Evolutionary conservation across 257 asterid species (phyloP), one percentile per base, ranked within the genome.

Genomic region (Nicotiana tomentosiformis): DNA sequence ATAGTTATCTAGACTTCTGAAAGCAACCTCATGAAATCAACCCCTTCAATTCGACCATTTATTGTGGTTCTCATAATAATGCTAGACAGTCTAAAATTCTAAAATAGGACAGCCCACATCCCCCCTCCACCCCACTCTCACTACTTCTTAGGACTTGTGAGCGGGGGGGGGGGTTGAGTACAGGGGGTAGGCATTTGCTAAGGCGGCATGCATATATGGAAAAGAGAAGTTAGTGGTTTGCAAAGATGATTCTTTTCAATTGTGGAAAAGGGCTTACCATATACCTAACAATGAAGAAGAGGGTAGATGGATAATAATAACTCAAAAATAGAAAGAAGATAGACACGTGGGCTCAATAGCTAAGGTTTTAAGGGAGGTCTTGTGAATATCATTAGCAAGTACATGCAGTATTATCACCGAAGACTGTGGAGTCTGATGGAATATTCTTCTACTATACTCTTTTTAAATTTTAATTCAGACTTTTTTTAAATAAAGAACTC

Each of bases 151-250:
- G 57, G 72, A 78, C 67, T 11, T 57, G 56, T 29, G 4, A n/a
- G n/a, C n/a, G n/a, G n/a, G n/a, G n/a, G 81, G 66, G 82, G 78
- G 81, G 51, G 76, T 53, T 5, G 83, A 58, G 67, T 61, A 66
- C 12, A 37, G 26, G 46, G 68, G 30, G 57, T 33, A 57, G 79
- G 26, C 12, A 84, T 69, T 78, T 84, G 84, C 67, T 82, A 84
- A 81, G 85, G 88, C 91, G 89, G 94, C 94, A 88, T 84, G 91
- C 84, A 88, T 82, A 85, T 85, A 83, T 86, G 90, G 94, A 86
- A 89, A 85, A 5, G 5, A 82, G 61, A 53, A 43, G 60, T 39
- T 68, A 67, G 68, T 80, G 78, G 77, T 16, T 53, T 57, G 82
- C 77, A 69, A 33, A 60, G 17, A 62, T 32, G 60, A 67, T 35